A percentile compares a stretch with the other conserved stretches of the same genome.
Conservation (phyloP, 1,139 yeast genomes). For the Candida mesenterica region DNA sequence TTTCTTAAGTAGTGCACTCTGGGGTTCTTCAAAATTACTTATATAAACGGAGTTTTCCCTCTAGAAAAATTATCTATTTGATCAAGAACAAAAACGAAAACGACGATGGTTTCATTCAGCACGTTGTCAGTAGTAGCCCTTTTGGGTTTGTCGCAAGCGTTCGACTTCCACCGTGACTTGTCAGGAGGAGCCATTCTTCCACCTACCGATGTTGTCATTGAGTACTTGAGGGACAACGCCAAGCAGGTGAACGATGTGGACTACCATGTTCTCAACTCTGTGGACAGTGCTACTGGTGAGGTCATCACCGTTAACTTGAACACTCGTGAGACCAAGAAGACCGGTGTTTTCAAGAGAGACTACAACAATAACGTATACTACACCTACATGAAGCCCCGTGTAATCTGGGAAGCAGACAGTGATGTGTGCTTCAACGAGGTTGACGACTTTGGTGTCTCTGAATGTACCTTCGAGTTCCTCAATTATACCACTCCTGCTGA, state of each 20-base stretch:
- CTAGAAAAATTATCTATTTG: background rate
- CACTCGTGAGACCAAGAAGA: slow-evolving; percentile 13
- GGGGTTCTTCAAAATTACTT: too few species aligned
- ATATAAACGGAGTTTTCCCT: background rate
- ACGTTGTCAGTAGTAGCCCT: slow-evolving; percentile 11
- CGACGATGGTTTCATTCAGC: slow-evolving; percentile 15
- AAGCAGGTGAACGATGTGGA: slow-evolving; percentile 7
- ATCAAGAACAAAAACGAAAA: slow-evolving; percentile 10
- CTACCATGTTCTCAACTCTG: slow-evolving; percentile 16
- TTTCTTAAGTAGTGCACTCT: too few species aligned
- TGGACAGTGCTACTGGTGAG: slow-evolving; percentile 13
- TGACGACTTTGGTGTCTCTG: slow-evolving; percentile 12
- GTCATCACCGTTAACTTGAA: slow-evolving; percentile 16
- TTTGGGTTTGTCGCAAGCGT: slow-evolving; percentile 10
- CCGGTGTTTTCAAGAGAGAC: slow-evolving; percentile 14
- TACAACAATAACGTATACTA: slow-evolving; percentile 14
- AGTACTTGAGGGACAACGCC: slow-evolving; percentile 9
- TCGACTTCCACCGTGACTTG: slow-evolving; percentile 13
- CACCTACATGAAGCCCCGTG: slow-evolving; percentile 8
- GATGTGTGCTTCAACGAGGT: slow-evolving; percentile 14
- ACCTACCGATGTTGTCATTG: slow-evolving; percentile 14
- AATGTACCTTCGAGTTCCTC: slow-evolving; percentile 15
- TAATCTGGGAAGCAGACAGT: slow-evolving; percentile 6
- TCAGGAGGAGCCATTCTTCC: slow-evolving; percentile 16
- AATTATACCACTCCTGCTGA: slow-evolving; percentile 12